Evolutionary conservation across 2,329 filamentous ascomycete species (phyloP), one percentile per base, ranked within the genome.

Genomic region (Paraconiothyrium sp.): DNA sequence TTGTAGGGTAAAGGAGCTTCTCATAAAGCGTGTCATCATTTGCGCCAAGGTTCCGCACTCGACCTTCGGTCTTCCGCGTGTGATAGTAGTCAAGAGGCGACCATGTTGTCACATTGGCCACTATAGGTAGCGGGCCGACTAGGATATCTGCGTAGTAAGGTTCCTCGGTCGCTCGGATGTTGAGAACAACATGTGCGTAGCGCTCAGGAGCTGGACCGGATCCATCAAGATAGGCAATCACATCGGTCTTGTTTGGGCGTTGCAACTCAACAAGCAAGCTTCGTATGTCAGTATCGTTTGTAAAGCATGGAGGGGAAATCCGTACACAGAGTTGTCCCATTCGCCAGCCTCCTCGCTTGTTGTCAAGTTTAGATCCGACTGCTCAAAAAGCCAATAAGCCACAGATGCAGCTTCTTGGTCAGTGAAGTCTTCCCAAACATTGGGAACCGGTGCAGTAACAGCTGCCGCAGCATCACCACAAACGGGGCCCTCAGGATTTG

Each of bases 51-150:
- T 46, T 46, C 10, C 43, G 43, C n/a, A 46, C 43, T 10, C 43
- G n/a, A 13, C 43, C 43, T 46, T 46, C n/a, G 13, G 43, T 46
- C 20, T 46, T 46, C 20, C 43, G 43, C 8, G 43, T 46, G 20
- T 46, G 43, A n/a, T 46, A 46, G 11, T 46, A 46, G 22, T 46
- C 43, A 4, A 46, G 43, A 3, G 43, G 43, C n/a, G n/a, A 10
- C 43, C 43, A 46, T 27, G 16, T 46, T 14, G 43, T 46, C 6
- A 46, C 22, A 46, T 46, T 46, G 10, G 43, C 43, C 20, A 22
- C 8, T 43, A 84, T 69, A 2, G 84, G 84, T 27, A 86, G 67
- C 13, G 84, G 84, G 0, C 84, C 84, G 16, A 86, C 81, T 50
- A 83, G 70, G 62, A 84, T 81, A 59, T 86, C 78, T 47, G 77